A percentile compares a stretch with the other conserved stretches of the same genome.
Evolutionary conservation across 2,329 filamentous ascomycete genomes (phyloP).

Genomic region (Lasiodiplodia gonubiensis): DNA sequence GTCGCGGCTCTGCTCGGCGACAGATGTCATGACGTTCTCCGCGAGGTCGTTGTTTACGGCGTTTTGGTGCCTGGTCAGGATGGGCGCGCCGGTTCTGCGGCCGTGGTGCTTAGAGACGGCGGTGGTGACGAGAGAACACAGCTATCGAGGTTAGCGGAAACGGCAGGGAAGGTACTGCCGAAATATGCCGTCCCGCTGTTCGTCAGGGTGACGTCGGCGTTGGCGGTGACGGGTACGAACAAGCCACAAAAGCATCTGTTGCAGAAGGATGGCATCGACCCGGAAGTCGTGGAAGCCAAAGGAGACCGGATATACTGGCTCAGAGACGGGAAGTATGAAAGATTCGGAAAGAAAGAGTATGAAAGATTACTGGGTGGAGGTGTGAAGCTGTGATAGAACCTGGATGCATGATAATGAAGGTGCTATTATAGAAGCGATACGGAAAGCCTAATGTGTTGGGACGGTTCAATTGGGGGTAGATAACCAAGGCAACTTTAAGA

Average conservation of each 20-base stretch:
- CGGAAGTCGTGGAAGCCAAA: conserved; percentile 52
- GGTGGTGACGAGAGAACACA: neutral
- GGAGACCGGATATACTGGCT: conserved; percentile 33
- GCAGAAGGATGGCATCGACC: conserved; percentile 70
- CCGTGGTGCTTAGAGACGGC: conserved; percentile 34
- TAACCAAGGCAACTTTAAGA: too few species aligned
- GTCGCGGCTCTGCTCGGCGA: conserved; percentile 50
- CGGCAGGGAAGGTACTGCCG: conserved; percentile 66
- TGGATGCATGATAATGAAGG: neutral
- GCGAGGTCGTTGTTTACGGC: conserved; percentile 57
- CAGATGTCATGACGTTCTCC: conserved; percentile 42
- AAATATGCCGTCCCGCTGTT: conserved; percentile 79
- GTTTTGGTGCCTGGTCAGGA: conserved; percentile 55
- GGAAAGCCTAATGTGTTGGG: neutral
- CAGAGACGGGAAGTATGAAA: conserved; percentile 21
- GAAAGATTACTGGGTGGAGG: conserved; percentile 18
- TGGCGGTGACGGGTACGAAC: conserved; percentile 73
- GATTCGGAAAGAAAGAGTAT: conserved; percentile 12
- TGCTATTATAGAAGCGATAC: neutral
- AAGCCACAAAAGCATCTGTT: conserved; percentile 80
- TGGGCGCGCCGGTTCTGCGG: conserved; percentile 61
- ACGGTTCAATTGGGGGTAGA: neutral
- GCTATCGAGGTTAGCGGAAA: conserved; percentile 33
- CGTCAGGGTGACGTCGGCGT: conserved; percentile 64
- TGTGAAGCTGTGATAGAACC: conserved; percentile 17